Evolutionary conservation across 495 filamentous ascomycete species (phyloP), one percentile per base, ranked within the genome.

Genomic region (Pseudomonodictys pantanalensis): DNA sequence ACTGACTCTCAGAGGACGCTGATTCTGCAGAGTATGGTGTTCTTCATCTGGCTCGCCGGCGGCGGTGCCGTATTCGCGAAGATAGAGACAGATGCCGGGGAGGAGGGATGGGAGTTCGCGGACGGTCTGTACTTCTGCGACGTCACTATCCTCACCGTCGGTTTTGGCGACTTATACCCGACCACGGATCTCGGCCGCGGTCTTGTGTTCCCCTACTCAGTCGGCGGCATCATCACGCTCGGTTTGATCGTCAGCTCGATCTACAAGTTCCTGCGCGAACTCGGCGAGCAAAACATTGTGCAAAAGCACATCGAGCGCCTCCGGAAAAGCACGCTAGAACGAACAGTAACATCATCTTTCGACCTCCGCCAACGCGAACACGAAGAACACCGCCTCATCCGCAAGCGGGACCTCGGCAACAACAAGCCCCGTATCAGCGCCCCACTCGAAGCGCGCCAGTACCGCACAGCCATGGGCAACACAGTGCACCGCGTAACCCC

Each of bases 1-100:
- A 86, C 86, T 12, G 85, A 90, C 56, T 81, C 86, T 35, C 88
- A 90, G 74, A 76, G 84, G 1, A 86, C 81, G 17, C 66, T 87
- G 56, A 86, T 87, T 53, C 59, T 87, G 15, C 84, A 87, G 62
- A 86, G 83, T 6, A 85, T 81, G 56, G 70, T 79, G 28, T 83
- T 86, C 60, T 81, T 84, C 45, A 68, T 80, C 24, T 87, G 84
- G 84, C 71, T 87, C 1, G 77, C 79, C 3, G 78, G 84, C 20
- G 84, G 84, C 17, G 84, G 73, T 9, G 81, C 74, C 1, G 72
- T 86, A 7, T 87, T 86, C 65, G 76, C 79, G 6, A 58, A 61
- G 7, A 72, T 80, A 0, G 72, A 75, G 53, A 46, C 25, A 1
- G 29, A 49, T 11, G 61, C 60, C 43, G 70, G 70, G 1, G 25